Evolutionary conservation across 2,329 filamentous ascomycete genomes (phyloP).

Genomic region (Chaetomiaceae sp.): DNA sequence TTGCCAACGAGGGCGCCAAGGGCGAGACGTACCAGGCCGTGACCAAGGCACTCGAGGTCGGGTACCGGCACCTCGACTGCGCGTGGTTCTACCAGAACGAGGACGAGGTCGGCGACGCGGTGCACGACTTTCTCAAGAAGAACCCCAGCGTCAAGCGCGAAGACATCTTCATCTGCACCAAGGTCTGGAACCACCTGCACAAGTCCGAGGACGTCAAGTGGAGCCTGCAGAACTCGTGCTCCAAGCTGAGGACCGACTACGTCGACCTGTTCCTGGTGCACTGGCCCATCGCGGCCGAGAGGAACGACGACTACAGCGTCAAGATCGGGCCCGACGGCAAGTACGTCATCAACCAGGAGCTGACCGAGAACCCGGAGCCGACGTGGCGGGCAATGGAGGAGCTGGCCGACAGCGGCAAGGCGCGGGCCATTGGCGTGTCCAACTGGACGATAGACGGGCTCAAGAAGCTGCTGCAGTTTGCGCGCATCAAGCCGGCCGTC

Average conservation of each 20-base stretch:
- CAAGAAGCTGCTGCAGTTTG: constrained; percentile 45
- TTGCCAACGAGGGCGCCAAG: constrained; percentile 59
- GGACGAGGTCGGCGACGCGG: constrained; percentile 53
- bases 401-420: constrained; percentile 50
- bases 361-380: constrained; percentile 60
- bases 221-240: constrained; percentile 48
- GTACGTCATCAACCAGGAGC: constrained; percentile 49
- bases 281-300: constrained; percentile 45
- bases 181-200: constrained; percentile 67
- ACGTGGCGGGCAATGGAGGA: constrained; percentile 61
- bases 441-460: constrained; percentile 55
- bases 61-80: constrained; percentile 65
- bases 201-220: constrained; percentile 52
- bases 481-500: constrained; percentile 45
- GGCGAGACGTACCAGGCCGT: constrained; percentile 62
- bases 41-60: constrained; percentile 55
- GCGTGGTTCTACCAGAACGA: constrained; percentile 69
- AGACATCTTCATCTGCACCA: constrained; percentile 61
- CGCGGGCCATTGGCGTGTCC: constrained; percentile 54
- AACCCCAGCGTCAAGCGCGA: constrained; percentile 44
- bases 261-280: constrained; percentile 57
- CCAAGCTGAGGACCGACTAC: constrained; percentile 49
- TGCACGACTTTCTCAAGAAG: constrained; percentile 42
- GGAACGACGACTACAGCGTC: constrained; percentile 38
- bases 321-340: constrained; percentile 44